Evolutionary conservation across 345 rosid species (phyloP).

Genomic region (Syzygium grande): DNA sequence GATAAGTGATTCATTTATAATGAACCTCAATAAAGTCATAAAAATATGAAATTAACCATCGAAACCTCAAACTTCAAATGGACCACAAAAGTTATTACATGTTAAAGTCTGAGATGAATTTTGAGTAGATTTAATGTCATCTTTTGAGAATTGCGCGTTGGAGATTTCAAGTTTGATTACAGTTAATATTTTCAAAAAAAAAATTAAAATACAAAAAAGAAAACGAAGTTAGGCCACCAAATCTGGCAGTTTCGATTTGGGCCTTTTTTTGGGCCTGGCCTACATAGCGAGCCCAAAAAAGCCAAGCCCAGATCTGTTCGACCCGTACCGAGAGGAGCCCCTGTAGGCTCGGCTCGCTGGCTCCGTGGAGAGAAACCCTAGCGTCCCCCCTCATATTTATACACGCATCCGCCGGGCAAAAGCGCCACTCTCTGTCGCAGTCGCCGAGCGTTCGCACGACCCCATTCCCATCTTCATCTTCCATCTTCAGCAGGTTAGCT

Average conservation of each 20-base stretch:
- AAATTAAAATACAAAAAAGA: background rate
- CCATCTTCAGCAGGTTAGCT: background rate
- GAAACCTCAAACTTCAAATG: background rate
- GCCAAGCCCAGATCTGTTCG: no score
- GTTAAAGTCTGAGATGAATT: background rate
- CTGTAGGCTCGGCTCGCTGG: background rate
- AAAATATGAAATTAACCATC: background rate
- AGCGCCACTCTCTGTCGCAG: background rate
- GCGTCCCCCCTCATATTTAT: background rate
- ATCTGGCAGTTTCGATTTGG: background rate
- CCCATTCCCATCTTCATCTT: background rate
- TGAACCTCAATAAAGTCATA: background rate
- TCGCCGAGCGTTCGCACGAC: background rate
- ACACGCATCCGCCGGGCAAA: background rate
- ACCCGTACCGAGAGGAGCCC: no score
- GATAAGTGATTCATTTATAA: no score
- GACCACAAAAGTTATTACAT: background rate
- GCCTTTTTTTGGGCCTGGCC: background rate
- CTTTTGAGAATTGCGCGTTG: background rate
- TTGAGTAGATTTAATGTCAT: background rate
- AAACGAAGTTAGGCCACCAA: background rate
- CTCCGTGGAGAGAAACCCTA: background rate
- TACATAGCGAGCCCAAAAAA: background rate
- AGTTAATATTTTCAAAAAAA: background rate
- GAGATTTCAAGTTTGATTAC: background rate